These are phyloP conservation scores for Fusarium sp. DNA, from an alignment of 2,329 filamentous ascomycete species.

Conservation along the genomic window DNA sequence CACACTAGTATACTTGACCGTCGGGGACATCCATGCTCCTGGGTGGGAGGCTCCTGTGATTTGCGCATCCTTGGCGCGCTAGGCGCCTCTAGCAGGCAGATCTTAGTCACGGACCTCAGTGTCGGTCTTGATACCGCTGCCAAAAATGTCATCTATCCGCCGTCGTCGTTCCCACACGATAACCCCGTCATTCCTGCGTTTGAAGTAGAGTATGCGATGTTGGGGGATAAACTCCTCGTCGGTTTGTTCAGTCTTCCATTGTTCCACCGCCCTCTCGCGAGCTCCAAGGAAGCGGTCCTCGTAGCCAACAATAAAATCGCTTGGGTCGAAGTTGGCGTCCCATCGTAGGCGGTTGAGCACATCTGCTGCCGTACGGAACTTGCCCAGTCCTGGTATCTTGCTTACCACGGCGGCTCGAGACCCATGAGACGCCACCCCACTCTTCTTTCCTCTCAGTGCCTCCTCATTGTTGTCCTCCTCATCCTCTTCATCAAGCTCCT, in stretches of 20 bases:
- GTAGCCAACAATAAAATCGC: constrained; percentile 72
- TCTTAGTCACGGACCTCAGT: constrained; percentile 21
- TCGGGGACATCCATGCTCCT: constrained; percentile 12
- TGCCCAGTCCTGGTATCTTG: constrained; percentile 56
- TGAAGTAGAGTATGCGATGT: constrained; percentile 75
- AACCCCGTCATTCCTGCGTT: constrained; percentile 63
- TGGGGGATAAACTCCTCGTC: constrained; percentile 78
- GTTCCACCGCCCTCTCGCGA: constrained; percentile 67
- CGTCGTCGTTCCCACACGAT: constrained; percentile 71
- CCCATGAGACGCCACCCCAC: constrained; percentile 6
- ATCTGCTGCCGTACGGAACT: constrained; percentile 70
- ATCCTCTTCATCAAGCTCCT: constrained; percentile 57
- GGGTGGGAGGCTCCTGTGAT: constrained; percentile 9
- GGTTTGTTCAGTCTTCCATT: constrained; percentile 74
- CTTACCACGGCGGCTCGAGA: constrained; percentile 34
- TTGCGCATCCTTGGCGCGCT: constrained; percentile 21
- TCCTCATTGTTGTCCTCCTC: constrained; percentile 42
- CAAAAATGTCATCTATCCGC: constrained; percentile 70
- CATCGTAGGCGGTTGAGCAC: constrained; percentile 73
- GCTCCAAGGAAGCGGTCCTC: constrained; percentile 72
- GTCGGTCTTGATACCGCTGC: constrained; percentile 60
- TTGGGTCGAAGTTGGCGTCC: constrained; percentile 68
- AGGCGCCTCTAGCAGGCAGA: constrained; percentile 14
- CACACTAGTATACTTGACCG: constrained; percentile 2
- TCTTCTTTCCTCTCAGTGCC: constrained; percentile 20